Base-by-base conservation (phyloP, 2,329 filamentous ascomycete species). In the Aspergillus ustus region DNA sequence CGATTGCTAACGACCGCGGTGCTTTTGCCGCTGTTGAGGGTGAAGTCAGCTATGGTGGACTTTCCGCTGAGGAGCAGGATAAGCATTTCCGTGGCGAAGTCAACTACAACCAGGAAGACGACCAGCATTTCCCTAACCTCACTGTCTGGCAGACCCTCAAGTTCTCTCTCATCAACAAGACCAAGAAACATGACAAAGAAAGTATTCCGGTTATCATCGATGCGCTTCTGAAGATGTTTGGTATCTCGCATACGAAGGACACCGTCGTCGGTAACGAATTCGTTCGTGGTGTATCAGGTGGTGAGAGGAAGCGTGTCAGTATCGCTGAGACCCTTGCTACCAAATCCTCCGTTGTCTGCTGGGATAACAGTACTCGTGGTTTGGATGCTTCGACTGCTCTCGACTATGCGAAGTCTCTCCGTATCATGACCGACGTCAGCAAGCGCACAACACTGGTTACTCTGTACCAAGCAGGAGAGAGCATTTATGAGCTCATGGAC, bases 301-400 rank as follows among this genome's bases (percentile, higher is more conserved):
- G 91, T 61, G 91, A 95, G 77, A 81, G 91, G 43, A 94, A 93
- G 74, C 89, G 91, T 70, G 91, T 92, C 8, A 89, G 87, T 22
- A 92, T 94, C 65, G 89, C 90, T 1, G 91, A 94, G 75, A 91
- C 89, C 0, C 77, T 94, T 22, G 88, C 90, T 4, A 89, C 89
- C 7, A 89, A 91, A 73, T 87, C 87, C 0, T 87, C 89, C 0
- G 88, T 93, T 1, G 87, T 91, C 37, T 89, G 88, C 64, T 93
- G 90, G 89, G 91, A 94, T 68, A 94, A 94, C 73, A 89, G 86
- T 0, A 94, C 91, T 0, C 83, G 91, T 52, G 91, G 91, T n/a
- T 80, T 94, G 0, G 91, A 95, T 71, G 89, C 90, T 1, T 91
- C 88, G 1, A 93, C 91, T 0, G 91, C 91, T 4, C 81, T 93